phyloP scores from a whole-genome alignment of 352 stramenopile species.

The Phytophthora hibernalis region DNA sequence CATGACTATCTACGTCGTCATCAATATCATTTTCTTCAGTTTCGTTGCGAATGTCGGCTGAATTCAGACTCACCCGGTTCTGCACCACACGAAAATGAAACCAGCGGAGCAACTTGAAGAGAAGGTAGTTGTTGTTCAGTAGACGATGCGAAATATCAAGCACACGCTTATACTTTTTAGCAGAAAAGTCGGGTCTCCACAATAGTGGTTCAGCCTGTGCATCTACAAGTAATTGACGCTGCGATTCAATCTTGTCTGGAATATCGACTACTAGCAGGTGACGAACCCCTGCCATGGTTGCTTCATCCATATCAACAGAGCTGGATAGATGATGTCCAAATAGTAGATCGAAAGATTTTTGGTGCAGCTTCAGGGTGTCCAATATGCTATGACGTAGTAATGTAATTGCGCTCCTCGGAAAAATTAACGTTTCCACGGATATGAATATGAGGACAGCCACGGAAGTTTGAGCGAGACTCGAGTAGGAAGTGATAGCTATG shows the following conservation, averaged over 20 bases:
- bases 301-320: conserved; percentile 57
- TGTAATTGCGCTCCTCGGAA: conserved; percentile 63
- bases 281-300: conserved; percentile 52
- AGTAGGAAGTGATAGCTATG: conserved; percentile 74
- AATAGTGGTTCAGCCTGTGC: conserved; percentile 64
- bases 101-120: conserved; percentile 81
- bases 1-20: conserved; percentile 32
- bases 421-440: conserved; percentile 64
- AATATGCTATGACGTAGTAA: conserved; percentile 76
- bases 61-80: conserved; percentile 43
- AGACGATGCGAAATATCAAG: conserved; percentile 67
- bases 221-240: conserved; percentile 63
- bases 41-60: conserved; percentile 61
- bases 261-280: conserved; percentile 64
- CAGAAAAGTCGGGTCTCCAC: conserved; percentile 74
- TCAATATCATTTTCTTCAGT: conserved; percentile 7
- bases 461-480: conserved; percentile 75
- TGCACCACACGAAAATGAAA: conserved; percentile 67
- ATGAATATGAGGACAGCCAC: conserved; percentile 82
- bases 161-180: conserved; percentile 70
- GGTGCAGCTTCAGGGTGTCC: conserved; percentile 61
- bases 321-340: conserved; percentile 73
- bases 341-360: conserved; percentile 65
- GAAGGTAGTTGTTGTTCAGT: conserved; percentile 83
- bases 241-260: conserved; percentile 53